Base-by-base conservation (phyloP, 2,329 filamentous ascomycete species). In the Neonectria punicea region DNA sequence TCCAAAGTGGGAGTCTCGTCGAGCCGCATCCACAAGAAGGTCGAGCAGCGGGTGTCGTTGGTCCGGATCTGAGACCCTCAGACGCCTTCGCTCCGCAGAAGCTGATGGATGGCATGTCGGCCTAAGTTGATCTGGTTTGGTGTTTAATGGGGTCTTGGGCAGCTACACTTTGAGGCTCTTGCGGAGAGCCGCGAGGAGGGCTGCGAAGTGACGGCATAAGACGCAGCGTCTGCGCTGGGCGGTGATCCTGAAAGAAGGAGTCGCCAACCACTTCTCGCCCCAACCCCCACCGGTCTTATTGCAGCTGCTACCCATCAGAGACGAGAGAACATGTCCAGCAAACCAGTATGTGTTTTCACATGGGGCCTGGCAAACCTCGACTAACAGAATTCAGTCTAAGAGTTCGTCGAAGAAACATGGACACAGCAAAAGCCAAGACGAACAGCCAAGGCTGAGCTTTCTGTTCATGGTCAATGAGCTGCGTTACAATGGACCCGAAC, bases 391-490 rank as follows among this genome's bases (percentile, higher is more conserved):
- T 9, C 28, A 68, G 67, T 34, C 18, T 6, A 68, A 66, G 61
- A 3, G 50, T 16, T 30, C 53, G 20, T 47, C 59, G 25, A 61
- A n/a, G 50, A 57, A 30, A 46, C 25, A 53, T 20, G 46, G 34
- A 2, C 57, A 44, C 8, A 58, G 64, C 59, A 72, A 58, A 47
- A 58, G 58, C 56, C 16, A 57, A 50, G 4, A 66, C 14, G 44
- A 28, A 18, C 34, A 61, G 56, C 10, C 22, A 32, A 8, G 2
- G 18, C 13, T 75, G 2, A 76, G 72, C 36, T 83, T 83, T 59
- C 66, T 82, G 1, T 83, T 83, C 28, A 72, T 80, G 3, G 73
- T 81, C 49, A 81, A 81, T 62, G 76, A 81, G 44, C 69, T 81
- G 4, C 6, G 59, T 1, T 61, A 79, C 22, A 47, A 69, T 7